Percentiles rank a stretch among this genome's conserved stretches.
Evolutionary conservation across 495 filamentous ascomycete genomes (phyloP).

Genomic region (Talaromyces liani): DNA sequence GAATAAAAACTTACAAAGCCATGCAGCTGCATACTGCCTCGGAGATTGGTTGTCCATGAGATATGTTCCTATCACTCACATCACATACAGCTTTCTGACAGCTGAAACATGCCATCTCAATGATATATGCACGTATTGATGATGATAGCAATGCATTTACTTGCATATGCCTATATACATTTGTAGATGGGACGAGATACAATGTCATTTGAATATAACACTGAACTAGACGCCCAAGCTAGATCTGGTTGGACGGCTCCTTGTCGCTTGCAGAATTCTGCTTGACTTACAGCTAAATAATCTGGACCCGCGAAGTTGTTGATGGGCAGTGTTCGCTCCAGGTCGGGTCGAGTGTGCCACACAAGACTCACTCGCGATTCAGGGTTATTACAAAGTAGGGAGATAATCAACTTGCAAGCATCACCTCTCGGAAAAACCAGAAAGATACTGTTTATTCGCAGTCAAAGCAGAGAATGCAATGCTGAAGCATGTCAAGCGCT

Average conservation of each 20-base stretch:
- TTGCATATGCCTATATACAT: not conserved
- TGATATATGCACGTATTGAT: not conserved
- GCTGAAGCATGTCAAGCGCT: no score
- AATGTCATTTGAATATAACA: not conserved
- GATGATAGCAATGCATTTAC: not conserved
- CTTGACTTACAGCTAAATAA: not conserved
- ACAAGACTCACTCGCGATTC: no score
- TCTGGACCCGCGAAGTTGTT: no score
- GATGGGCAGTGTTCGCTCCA: no score
- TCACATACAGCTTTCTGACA: not conserved
- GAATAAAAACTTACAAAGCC: no score
- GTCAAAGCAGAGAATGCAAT: no score
- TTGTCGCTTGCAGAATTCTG: not conserved
- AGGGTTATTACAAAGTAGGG: no score
- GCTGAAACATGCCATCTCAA: not conserved
- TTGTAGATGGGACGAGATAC: not conserved
- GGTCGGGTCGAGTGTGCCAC: no score
- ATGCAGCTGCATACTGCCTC: not conserved
- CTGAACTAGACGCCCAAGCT: not conserved
- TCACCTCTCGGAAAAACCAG: no score
- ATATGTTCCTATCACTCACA: not conserved
- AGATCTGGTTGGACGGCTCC: not conserved
- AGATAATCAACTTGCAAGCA: no score
- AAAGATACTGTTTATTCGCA: no score
- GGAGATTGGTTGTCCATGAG: not conserved